Percentiles rank a stretch among this genome's conserved stretches.
These are phyloP conservation scores for Bocquillonia castaneifolia DNA, from an alignment of 441 rosid species.

Conservation along the genomic window DNA sequence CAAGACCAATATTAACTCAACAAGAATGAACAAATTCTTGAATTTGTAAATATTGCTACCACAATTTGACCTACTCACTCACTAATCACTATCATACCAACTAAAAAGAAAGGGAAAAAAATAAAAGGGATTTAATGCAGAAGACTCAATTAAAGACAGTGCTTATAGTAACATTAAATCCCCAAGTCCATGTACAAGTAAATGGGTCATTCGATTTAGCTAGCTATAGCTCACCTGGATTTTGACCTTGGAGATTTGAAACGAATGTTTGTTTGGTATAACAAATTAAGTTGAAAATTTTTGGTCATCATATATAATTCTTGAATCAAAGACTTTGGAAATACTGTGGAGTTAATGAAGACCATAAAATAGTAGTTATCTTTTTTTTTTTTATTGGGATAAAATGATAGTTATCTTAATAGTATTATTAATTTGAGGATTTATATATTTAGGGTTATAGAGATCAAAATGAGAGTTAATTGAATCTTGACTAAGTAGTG, in stretches of 20 bases:
- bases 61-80: background rate
- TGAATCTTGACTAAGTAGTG: background rate
- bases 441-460: background rate
- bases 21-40: background rate
- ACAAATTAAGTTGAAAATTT: background rate
- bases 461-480: background rate
- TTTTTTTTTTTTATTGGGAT: background rate
- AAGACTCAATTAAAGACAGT: background rate
- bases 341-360: background rate
- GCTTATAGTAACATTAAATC: background rate
- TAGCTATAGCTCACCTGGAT: slow-evolving; percentile 2
- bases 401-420: too few relatives aligned
- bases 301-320: background rate
- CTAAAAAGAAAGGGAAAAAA: background rate
- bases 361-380: background rate
- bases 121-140: background rate
- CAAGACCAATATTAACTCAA: background rate
- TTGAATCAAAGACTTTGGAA: background rate
- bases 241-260: slow-evolving; percentile 6
- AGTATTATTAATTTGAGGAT: too few relatives aligned
- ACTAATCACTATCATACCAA: background rate
- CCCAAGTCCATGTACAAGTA: background rate
- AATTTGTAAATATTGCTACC: background rate
- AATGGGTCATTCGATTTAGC: background rate
- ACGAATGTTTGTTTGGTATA: slow-evolving; percentile 7